Base-by-base conservation (phyloP, 345 rosid species). In the Brassica rapa region DNA sequence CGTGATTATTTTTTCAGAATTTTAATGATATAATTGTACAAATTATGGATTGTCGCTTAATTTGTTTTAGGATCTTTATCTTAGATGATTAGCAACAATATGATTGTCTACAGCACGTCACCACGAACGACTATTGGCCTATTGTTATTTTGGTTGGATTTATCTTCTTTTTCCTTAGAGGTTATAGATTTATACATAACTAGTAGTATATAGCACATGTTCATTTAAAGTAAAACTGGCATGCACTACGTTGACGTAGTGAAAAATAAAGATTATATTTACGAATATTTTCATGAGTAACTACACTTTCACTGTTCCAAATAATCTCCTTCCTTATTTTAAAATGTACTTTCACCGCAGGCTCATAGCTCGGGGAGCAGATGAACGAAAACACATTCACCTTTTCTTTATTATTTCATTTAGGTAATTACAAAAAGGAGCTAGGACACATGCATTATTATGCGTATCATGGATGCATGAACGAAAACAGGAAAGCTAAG, bases 401-500 rank as follows among this genome's bases (percentile, higher is more conserved):
- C 51, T 43, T 43, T 39, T 24, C 15, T 23, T 37, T 24, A 19
- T n/a, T 35, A 9, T 21, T 60, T 59, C 27, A 7, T 11, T 39
- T 43, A 9, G 4, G n/a, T 39, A 39, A 25, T 61, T 24, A 6
- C 5, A 71, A 6, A 35, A 56, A 33, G 1, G 64, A 56, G 33
- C 15, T 49, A 53, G 2, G 35, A 72, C 60, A 72, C 60, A 61
- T 62, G 76, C 43, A 62, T 62, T 73, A 73, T 43, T 29, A 27
- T 46, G 8, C 14, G 37, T 60, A 60, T 37, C 35, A 56, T 61
- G 66, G 76, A 41, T 72, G 76, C 66, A 61, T 72, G 43, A 72
- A 72, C 59, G 68, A 62, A 59, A 72, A 41, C 29, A 41, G 30
- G n/a, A 72, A 62, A 72, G 59, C 62, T 62, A 61, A 72, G 57